Evolutionary conservation across 2,329 filamentous ascomycete genomes (phyloP).

Genomic region (Aspergillus carbonarius): DNA sequence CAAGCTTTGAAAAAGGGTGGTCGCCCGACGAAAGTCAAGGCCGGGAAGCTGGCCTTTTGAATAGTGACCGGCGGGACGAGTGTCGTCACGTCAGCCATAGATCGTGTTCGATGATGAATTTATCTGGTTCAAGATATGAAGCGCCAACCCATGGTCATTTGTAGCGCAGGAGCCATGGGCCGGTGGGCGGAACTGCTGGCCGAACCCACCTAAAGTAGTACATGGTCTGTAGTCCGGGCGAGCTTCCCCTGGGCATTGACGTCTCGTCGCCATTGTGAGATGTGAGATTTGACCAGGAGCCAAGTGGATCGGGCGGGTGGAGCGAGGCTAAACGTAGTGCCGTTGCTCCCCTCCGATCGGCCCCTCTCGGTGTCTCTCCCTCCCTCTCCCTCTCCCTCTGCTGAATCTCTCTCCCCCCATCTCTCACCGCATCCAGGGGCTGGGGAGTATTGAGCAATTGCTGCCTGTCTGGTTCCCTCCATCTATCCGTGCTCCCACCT

Average conservation of each 20-base stretch:
- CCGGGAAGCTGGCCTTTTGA: no score
- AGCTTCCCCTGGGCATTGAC: background rate
- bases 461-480: background rate
- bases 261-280: background rate
- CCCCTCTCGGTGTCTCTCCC: background rate
- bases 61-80: no score
- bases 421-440: background rate
- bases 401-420: background rate
- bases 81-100: no score
- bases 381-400: background rate
- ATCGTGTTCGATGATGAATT: no score
- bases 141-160: background rate
- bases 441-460: slow-evolving; percentile 8
- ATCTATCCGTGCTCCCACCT: background rate
- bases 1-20: no score
- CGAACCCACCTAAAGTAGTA: background rate
- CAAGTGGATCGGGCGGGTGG: background rate
- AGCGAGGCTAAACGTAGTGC: background rate
- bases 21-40: no score
- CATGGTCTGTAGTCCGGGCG: no score
- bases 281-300: background rate
- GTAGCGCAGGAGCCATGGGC: background rate
- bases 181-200: background rate
- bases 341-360: background rate
- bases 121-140: no score